A percentile compares a stretch with the other conserved stretches of the same genome.
Evolutionary conservation across 1,284 basidiomycete genomes (phyloP).

Genomic region (Fomitopsis schrenkii): DNA sequence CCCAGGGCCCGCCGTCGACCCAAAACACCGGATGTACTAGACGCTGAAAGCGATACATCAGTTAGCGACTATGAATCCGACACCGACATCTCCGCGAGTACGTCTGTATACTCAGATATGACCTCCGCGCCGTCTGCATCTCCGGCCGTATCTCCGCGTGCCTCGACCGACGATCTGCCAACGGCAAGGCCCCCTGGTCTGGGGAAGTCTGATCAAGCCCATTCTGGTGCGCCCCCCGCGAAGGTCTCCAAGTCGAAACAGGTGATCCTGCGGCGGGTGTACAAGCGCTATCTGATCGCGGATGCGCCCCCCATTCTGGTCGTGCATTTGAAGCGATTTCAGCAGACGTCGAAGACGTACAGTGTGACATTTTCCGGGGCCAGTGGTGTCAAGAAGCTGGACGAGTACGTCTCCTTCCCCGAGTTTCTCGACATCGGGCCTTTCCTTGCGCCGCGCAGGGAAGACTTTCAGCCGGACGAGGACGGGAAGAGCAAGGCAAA

Average conservation of each 20-base stretch:
- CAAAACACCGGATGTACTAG: constrained; percentile 9
- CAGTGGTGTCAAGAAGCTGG: constrained; percentile 76
- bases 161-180: constrained; percentile 23
- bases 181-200: background rate
- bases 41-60: constrained; percentile 39
- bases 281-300: constrained; percentile 91
- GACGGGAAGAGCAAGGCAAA: constrained; percentile 30
- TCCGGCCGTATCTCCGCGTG: constrained; percentile 29
- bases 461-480: constrained; percentile 57
- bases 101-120: constrained; percentile 24
- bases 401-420: constrained; percentile 87
- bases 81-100: constrained; percentile 27
- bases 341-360: constrained; percentile 57
- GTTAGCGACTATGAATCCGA: constrained; percentile 32
- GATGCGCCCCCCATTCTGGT: constrained; percentile 86
- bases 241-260: constrained; percentile 48
- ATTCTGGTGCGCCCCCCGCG: constrained; percentile 12
- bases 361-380: constrained; percentile 50
- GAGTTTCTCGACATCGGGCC: constrained; percentile 82
- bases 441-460: constrained; percentile 79
- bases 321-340: constrained; percentile 92
- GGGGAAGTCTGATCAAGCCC: background rate
- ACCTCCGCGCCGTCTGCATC: constrained; percentile 41
- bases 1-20: constrained; percentile 23
- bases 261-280: constrained; percentile 76